These are phyloP conservation scores for Handroanthus guayacan DNA, from an alignment of 257 asterid genomes.

Conservation along the genomic window DNA sequence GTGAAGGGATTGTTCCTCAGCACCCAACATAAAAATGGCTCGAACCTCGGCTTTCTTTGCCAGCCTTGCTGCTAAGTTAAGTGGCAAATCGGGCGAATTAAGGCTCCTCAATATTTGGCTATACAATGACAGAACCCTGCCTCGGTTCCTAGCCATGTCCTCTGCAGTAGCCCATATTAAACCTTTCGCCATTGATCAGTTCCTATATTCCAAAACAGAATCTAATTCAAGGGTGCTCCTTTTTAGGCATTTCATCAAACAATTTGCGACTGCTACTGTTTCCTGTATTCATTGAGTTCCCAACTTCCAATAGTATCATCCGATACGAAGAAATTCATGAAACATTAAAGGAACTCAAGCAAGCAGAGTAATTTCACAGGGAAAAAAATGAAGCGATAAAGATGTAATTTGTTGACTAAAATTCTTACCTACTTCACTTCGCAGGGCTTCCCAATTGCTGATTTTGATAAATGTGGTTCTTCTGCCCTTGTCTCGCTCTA, in stretches of 20 bases:
- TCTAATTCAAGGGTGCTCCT: background rate
- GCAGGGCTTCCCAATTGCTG: too few species aligned
- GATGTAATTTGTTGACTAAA: too few species aligned
- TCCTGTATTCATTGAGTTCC: background rate
- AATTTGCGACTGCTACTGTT: background rate
- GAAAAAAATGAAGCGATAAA: too few species aligned
- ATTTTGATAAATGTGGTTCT: too few species aligned
- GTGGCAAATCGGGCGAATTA: slow-evolving; percentile 76
- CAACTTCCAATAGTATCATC: too few species aligned
- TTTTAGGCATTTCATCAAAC: slow-evolving; percentile 43
- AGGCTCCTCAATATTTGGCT: slow-evolving; percentile 84
- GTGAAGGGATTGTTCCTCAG: slow-evolving; percentile 82
- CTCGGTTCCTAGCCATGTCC: slow-evolving; percentile 73
- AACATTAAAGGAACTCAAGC: too few species aligned
- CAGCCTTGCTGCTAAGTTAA: slow-evolving; percentile 73
- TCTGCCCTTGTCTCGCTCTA: too few species aligned
- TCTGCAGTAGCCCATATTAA: slow-evolving; percentile 89
- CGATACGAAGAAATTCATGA: too few species aligned
- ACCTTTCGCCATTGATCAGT: slow-evolving; percentile 63
- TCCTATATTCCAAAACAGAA: background rate
- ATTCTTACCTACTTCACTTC: too few species aligned
- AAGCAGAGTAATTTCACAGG: too few species aligned
- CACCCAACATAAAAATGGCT: slow-evolving; percentile 69
- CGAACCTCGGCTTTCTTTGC: slow-evolving; percentile 84
- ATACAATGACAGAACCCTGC: slow-evolving; percentile 66